Percentiles rank a stretch among this genome's conserved stretches.
Conservation (phyloP, 495 filamentous ascomycete genomes). For the Xylaria curta region DNA sequence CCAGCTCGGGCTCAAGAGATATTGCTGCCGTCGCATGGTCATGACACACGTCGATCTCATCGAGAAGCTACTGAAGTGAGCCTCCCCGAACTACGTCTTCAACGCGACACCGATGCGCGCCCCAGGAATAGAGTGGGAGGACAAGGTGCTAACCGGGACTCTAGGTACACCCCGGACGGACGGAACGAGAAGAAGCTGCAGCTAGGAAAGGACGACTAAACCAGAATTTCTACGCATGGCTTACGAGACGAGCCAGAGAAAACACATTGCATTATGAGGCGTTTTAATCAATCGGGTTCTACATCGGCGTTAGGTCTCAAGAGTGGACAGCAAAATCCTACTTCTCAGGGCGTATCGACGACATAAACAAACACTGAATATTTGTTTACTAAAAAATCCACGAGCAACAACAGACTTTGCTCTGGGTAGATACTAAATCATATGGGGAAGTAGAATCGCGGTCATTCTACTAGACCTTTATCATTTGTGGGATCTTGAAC, state of each 20-base stretch:
- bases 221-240: not conserved
- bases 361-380: not conserved
- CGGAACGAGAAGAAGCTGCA: constrained; percentile 60
- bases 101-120: constrained; percentile 1
- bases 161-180: constrained; percentile 58
- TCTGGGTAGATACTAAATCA: not conserved
- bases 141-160: constrained; percentile 28
- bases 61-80: constrained; percentile 95
- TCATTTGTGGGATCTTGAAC: not conserved
- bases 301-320: constrained; percentile 32
- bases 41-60: constrained; percentile 99
- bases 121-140: not conserved
- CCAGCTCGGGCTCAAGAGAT: constrained; percentile 86
- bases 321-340: not conserved
- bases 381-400: not conserved
- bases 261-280: constrained; percentile 39
- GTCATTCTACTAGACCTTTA: not conserved
- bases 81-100: not conserved
- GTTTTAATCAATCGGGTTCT: constrained; percentile 35
- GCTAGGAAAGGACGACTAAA: constrained; percentile 23
- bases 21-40: constrained; percentile 98
- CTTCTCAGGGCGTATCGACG: not conserved
- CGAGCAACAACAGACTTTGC: not conserved
- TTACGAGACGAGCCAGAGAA: not conserved
- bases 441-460: not conserved